Conservation (phyloP, 2,329 filamentous ascomycete species). For the Ophiostoma sp. region DNA sequence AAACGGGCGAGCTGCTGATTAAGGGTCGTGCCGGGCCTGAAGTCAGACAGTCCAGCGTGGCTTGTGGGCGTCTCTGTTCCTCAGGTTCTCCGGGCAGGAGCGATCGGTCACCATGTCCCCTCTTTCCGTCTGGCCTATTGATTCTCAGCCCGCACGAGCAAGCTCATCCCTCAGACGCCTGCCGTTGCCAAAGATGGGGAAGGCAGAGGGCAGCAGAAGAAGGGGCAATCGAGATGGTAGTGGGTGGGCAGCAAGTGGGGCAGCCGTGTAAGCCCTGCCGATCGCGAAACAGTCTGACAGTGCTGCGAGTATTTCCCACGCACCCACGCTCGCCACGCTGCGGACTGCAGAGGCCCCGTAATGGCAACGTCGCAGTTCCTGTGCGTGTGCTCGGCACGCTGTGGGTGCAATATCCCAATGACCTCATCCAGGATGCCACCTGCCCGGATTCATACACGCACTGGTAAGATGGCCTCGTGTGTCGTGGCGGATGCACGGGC, state of each 20-base stretch:
- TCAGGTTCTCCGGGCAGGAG: background rate
- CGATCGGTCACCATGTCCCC: constrained; percentile 1
- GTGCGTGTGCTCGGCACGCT: too few relatives aligned
- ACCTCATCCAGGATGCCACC: too few relatives aligned
- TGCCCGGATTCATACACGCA: too few relatives aligned
- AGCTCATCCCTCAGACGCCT: too few relatives aligned
- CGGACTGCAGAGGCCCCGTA: background rate
- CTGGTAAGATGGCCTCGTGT: too few relatives aligned
- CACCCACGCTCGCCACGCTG: background rate
- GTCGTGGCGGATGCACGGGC: too few relatives aligned
- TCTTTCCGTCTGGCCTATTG: background rate
- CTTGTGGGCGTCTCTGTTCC: background rate
- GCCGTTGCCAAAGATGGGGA: background rate
- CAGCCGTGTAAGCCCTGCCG: constrained; percentile 23
- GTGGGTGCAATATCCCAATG: too few relatives aligned
- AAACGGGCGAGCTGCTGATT: background rate
- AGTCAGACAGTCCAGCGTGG: background rate
- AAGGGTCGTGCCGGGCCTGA: constrained; percentile 8
- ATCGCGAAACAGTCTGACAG: constrained; percentile 15
- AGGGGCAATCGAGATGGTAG: constrained; percentile 13
- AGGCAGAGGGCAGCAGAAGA: background rate
- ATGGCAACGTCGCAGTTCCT: too few relatives aligned
- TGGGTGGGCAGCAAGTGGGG: constrained; percentile 21
- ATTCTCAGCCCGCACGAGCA: too few relatives aligned
- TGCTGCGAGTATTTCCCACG: background rate